Evolutionary conservation across 139 green algal genomes (phyloP), one percentile per base, ranked within the genome.

Genomic region (Micractinium sp.): DNA sequence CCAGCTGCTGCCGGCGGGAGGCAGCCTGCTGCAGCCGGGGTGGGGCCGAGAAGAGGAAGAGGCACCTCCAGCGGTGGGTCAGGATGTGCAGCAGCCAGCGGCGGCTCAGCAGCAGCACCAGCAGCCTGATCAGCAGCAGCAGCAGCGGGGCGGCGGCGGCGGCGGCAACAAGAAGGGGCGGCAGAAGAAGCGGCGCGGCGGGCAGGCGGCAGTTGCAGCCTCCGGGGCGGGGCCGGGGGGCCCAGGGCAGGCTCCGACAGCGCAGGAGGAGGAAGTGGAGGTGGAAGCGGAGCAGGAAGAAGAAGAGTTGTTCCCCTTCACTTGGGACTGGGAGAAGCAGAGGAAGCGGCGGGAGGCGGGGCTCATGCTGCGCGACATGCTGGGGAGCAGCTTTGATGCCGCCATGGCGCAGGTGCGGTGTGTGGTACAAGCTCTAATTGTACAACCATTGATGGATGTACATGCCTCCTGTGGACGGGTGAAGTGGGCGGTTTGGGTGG

Each of bases 401-500:
- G 76, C 38, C 35, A 89, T 89, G 86, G 35, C 35, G 25, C 56
- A 71, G 86, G 86, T 89, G 73, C 47, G 38, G 85, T 18, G 81
- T 39, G 13, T 60, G 27, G 13, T 22, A 22, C 41, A 14, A 25
- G 71, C 0, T 77, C 16, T 38, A 20, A 5, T 75, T 35, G 33
- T 75, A 56, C 47, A 5, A 9, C 7, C 47, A 56, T 16, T 16
- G 47, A 9, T 56, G 47, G 7, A 56, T 56, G 47, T 56, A 9
- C 47, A 56, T 56, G 47, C 47, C 47, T 56, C 27, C 20, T 36
- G 69, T 31, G 27, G 69, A 27, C 4, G 27, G 69, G 69, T 25
- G 25, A 13, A n/a, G 5, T 1, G n/a, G 73, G 4, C 39, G 73
- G 73, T n/a, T 29, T 14, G 74, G 16, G 15, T 16, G 12, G 31